phyloP scores from a whole-genome alignment of 257 asterid genomes.

The Petunia axillaris region DNA sequence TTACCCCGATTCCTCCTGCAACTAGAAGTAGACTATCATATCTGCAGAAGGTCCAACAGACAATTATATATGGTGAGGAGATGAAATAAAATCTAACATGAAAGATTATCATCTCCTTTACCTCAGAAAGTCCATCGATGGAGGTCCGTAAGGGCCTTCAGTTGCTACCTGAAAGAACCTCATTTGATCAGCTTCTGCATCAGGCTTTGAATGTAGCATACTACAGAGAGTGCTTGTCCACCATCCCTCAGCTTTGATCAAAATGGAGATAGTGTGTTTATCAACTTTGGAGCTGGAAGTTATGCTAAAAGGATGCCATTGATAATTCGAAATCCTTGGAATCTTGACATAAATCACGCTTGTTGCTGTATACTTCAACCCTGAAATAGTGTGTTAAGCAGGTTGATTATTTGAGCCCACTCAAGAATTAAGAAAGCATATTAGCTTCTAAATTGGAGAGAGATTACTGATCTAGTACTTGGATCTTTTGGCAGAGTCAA shows the following conservation, averaged over 20 bases:
- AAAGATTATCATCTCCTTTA: slow-evolving; percentile 27
- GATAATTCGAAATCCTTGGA: slow-evolving; percentile 66
- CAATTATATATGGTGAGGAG: not conserved
- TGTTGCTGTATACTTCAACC: slow-evolving; percentile 58
- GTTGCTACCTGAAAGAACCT: slow-evolving; percentile 54
- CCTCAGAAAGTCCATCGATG: slow-evolving; percentile 67
- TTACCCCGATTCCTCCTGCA: slow-evolving; percentile 90
- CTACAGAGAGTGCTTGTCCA: slow-evolving; percentile 71
- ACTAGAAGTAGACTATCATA: slow-evolving; percentile 64
- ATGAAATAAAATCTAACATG: not conserved
- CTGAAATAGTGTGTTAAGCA: slow-evolving; percentile 42
- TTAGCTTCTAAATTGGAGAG: not conserved
- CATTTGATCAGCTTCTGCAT: slow-evolving; percentile 58
- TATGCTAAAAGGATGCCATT: slow-evolving; percentile 86
- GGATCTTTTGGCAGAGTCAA: slow-evolving; percentile 79
- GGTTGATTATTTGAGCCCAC: not conserved
- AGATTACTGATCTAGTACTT: slow-evolving; percentile 42
- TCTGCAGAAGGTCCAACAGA: slow-evolving; percentile 45
- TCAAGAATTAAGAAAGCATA: not conserved
- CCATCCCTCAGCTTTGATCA: slow-evolving; percentile 63
- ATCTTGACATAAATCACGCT: slow-evolving; percentile 73
- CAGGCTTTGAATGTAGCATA: slow-evolving; percentile 42
- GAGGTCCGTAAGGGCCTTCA: slow-evolving; percentile 92
- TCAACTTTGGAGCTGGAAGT: slow-evolving; percentile 70
- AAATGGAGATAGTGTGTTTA: slow-evolving; percentile 57